Evolutionary conservation across 805 yeast species (phyloP), one percentile per base, ranked within the genome.

Genomic region (Starmerella gropengiesseri): DNA sequence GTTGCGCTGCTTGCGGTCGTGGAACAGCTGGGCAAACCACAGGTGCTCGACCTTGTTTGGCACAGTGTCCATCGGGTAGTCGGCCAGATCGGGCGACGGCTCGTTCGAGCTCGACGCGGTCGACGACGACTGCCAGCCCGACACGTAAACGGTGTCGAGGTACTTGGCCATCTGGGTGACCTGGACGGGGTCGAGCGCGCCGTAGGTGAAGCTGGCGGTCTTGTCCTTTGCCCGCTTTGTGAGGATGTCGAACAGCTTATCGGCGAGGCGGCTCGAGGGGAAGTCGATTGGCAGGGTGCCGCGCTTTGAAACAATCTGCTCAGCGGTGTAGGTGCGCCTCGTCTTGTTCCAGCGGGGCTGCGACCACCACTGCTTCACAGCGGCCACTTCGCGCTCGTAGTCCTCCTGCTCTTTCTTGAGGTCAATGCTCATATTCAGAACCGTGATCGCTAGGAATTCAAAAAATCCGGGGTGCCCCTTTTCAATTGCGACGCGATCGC

Each of bases 81-180:
- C 98, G 41, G 98, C 98, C 59, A 89, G 74, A 70, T 89, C 98
- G 45, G 97, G 97, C 31, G 94, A 84, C 27, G 97, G 98, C 69
- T 89, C 97, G 62, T 89, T 89, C 31, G 95, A 83, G 31, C 95
- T 83, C 14, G 96, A 86, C 41, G 97, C 96, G 42, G 97, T 89
- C 18, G 96, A 86, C 37, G 95, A 86, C 64, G 94, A 87, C 70
- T 89, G 98, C 98, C 98, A 89, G 41, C 98, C 98, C 31, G 94
- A 81, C 51, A 89, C 93, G 64, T 89, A 89, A 55, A 89, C 74
- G 11, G 94, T 75, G 65, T 87, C 97, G 58, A 89, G 71, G 66
- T 84, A 85, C 65, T 83, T 84, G 55, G 95, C 94, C 97, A 89
- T 89, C 67, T 89, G 96, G 47, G 95, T 70, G 52, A 86, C 85